Percentiles rank a stretch among this genome's conserved stretches.
Conservation (phyloP, 805 yeast genomes). For the Starmerella apis region DNA sequence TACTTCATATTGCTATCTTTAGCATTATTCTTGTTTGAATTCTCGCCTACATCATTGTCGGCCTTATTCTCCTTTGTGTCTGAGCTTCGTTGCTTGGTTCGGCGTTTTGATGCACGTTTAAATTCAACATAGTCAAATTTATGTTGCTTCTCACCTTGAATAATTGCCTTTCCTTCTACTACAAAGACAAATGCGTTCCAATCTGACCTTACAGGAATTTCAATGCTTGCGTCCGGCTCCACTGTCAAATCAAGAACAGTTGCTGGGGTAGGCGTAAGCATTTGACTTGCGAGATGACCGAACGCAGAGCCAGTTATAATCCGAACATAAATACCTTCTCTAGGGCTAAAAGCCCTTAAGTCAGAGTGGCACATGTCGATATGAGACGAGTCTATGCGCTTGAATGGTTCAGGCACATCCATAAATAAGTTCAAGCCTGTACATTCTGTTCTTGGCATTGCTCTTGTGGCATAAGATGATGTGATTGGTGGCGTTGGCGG, state of each 20-base stretch:
- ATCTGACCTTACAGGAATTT: slow-evolving; percentile 21
- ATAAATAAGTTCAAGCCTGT: slow-evolving; percentile 20
- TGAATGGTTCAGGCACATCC: slow-evolving; percentile 25
- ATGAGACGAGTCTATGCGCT: slow-evolving; percentile 22
- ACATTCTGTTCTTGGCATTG: slow-evolving; percentile 7
- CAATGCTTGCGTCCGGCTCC: slow-evolving; percentile 17
- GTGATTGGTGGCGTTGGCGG: neutral
- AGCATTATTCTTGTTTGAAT: neutral
- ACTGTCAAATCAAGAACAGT: slow-evolving; percentile 15
- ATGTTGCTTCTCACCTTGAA: slow-evolving; percentile 13
- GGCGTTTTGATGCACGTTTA: slow-evolving; percentile 6
- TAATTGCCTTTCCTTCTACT: slow-evolving; percentile 24
- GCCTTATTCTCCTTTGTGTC: neutral
- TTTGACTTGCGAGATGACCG: slow-evolving; percentile 17
- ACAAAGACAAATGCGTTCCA: slow-evolving; percentile 30
- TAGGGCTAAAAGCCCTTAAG: slow-evolving; percentile 7
- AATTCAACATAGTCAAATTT: slow-evolving; percentile 22
- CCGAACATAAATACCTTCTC: slow-evolving; percentile 11
- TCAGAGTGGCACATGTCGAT: slow-evolving; percentile 17
- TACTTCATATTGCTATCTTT: neutral
- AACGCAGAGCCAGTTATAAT: slow-evolving; percentile 21
- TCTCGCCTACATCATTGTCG: neutral
- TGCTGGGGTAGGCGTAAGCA: slow-evolving; percentile 22
- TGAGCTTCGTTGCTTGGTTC: neutral
- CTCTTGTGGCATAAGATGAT: neutral